Conservation (phyloP, 192 early-diverging fungal species). For the Entomortierella parvispora region DNA sequence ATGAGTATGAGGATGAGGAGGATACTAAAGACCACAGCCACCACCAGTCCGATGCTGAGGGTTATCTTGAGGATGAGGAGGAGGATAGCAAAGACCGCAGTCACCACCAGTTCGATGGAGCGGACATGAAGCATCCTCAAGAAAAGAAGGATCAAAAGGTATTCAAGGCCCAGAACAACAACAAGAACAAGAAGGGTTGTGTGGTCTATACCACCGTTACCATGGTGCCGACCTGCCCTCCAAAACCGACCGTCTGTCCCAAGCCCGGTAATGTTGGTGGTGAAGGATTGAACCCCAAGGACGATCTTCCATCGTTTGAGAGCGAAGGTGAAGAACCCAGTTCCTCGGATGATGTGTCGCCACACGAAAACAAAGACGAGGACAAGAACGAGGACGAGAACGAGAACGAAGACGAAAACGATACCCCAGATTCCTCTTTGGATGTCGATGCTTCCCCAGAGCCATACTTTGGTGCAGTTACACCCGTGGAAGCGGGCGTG, state of each 20-base stretch:
- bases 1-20: too few species aligned
- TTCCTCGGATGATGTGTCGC: too few species aligned
- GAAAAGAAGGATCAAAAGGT: slow-evolving; percentile 8
- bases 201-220: slow-evolving; percentile 13
- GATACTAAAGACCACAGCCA: slow-evolving; percentile 1
- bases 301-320: too few species aligned
- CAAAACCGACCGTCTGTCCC: background rate
- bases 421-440: too few species aligned
- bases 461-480: too few species aligned
- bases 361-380: too few species aligned
- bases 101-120: slow-evolving; percentile 4
- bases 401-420: too few species aligned
- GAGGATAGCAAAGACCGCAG: background rate
- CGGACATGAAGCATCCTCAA: slow-evolving; percentile 2
- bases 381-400: background rate
- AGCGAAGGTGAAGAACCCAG: too few species aligned
- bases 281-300: too few species aligned
- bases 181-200: background rate
- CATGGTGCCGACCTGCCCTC: slow-evolving; percentile 6
- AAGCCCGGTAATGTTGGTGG: too few species aligned
- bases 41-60: background rate
- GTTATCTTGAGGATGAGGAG: background rate
- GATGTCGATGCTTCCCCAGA: too few species aligned
- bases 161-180: slow-evolving; percentile 1
- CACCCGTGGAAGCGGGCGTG: too few species aligned